phyloP scores from a whole-genome alignment of 495 filamentous ascomycete species.

The Aspergillus taichungensis region DNA sequence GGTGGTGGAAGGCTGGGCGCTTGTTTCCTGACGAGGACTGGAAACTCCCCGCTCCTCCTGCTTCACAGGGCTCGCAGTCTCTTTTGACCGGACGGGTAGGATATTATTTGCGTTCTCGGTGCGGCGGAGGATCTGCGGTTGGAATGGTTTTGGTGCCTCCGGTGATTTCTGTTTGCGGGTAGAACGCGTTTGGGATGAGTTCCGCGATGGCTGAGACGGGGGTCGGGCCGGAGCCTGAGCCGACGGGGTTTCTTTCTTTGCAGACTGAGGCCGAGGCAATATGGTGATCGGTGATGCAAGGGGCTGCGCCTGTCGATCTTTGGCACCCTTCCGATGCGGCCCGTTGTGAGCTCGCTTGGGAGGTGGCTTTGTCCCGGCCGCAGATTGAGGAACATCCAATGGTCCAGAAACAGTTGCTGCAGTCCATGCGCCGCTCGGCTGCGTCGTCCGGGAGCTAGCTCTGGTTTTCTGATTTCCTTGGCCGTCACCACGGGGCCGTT shows the following conservation, averaged over 20 bases:
- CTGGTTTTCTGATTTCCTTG: constrained; percentile 11
- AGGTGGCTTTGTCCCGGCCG: constrained; percentile 22
- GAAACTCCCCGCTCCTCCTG: background rate
- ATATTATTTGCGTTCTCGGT: constrained; percentile 31
- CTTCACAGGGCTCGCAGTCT: constrained; percentile 10
- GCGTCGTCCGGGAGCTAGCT: constrained; percentile 5
- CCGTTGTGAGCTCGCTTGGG: constrained; percentile 14
- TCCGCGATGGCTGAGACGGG: constrained; percentile 7
- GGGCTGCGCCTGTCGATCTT: constrained; percentile 12
- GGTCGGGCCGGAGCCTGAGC: constrained; percentile 7
- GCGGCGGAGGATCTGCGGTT: constrained; percentile 52
- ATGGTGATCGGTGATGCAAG: constrained; percentile 37
- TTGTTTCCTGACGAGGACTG: background rate
- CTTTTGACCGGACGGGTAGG: constrained; percentile 11
- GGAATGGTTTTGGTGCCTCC: constrained; percentile 40
- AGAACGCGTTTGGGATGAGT: constrained; percentile 10
- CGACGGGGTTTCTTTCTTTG: constrained; percentile 23
- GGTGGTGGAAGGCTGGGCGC: constrained; percentile 8
- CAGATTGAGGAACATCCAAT: constrained; percentile 41
- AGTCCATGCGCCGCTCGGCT: constrained; percentile 11
- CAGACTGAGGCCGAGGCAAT: constrained; percentile 30
- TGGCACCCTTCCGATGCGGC: constrained; percentile 15
- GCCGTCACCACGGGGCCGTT: constrained; percentile 19
- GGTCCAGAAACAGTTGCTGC: constrained; percentile 46
- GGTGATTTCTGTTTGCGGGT: constrained; percentile 13